Conservation (phyloP, 2,329 filamentous ascomycete genomes). For the Amesomyces nigricolor region DNA sequence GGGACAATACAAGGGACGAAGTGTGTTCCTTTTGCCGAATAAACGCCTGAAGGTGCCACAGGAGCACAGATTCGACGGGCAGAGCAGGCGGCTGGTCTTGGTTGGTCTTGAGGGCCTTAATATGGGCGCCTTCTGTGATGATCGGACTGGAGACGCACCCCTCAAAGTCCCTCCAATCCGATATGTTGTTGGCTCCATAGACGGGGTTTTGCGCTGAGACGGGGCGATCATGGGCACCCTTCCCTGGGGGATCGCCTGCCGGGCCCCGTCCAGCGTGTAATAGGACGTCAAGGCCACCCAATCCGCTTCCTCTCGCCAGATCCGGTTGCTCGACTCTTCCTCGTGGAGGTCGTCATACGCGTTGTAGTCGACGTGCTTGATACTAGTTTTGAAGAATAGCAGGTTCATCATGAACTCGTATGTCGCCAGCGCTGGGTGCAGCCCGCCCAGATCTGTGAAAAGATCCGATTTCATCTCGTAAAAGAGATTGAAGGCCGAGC, state of each 20-base stretch:
- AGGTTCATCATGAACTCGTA: no score
- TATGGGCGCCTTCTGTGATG: slow-evolving; percentile 24
- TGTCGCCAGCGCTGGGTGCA: no score
- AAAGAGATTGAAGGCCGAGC: no score
- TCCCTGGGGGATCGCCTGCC: slow-evolving; percentile 24
- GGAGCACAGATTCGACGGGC: slow-evolving; percentile 28
- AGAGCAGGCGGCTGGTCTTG: slow-evolving; percentile 17
- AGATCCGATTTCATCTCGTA: no score
- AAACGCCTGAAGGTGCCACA: slow-evolving; percentile 25
- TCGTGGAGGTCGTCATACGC: no score
- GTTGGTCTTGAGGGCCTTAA: slow-evolving; percentile 28
- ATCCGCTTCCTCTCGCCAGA: slow-evolving; percentile 28
- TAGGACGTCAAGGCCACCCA: slow-evolving; percentile 28
- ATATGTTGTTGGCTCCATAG: slow-evolving; percentile 22
- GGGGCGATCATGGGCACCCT: slow-evolving; percentile 24
- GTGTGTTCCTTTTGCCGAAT: slow-evolving; percentile 20
- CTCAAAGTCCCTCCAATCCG: slow-evolving; percentile 22
- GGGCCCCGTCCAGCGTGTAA: slow-evolving; percentile 17
- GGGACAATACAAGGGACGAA: slow-evolving; percentile 28
- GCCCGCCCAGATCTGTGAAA: no score
- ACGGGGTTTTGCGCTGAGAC: slow-evolving; percentile 7
- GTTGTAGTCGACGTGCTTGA: no score
- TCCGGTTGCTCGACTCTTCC: no score
- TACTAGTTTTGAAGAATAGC: no score
- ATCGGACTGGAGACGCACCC: slow-evolving; percentile 22